phyloP scores from a whole-genome alignment of 2,329 filamentous ascomycete genomes.

The Arachnomyces sp. region DNA sequence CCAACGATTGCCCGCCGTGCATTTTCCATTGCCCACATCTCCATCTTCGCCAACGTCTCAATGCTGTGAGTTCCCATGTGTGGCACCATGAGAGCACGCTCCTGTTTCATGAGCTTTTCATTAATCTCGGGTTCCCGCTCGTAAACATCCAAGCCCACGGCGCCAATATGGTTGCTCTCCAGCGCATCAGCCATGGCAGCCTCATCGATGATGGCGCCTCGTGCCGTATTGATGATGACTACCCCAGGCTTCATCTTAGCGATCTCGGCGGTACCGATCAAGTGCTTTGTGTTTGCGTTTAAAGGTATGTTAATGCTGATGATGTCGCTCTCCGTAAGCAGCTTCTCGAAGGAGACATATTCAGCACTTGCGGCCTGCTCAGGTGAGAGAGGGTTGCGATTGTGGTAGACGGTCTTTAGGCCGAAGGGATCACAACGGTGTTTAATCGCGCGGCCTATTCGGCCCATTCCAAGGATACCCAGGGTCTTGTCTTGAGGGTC shows the following conservation, averaged over 20 bases:
- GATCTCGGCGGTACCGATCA: constrained; percentile 38
- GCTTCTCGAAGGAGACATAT: constrained; percentile 29
- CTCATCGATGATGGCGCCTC: constrained; percentile 45
- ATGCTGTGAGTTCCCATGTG: constrained; percentile 8
- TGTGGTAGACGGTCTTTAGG: constrained; percentile 40
- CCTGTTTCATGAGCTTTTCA: no score
- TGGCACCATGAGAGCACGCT: constrained; percentile 5
- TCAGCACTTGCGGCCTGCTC: constrained; percentile 30
- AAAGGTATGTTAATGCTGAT: constrained; percentile 45
- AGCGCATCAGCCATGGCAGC: constrained; percentile 41
- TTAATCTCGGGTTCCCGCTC: constrained; percentile 38
- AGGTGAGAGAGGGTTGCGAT: constrained; percentile 28
- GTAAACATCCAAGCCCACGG: constrained; percentile 46
- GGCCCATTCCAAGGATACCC: no score
- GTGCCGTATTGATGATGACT: constrained; percentile 46
- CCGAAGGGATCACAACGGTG: no score
- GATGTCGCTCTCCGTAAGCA: constrained; percentile 36
- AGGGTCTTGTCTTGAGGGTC: constrained; percentile 65
- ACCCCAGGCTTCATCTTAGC: constrained; percentile 41
- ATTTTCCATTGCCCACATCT: constrained; percentile 9
- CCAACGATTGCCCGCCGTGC: no score
- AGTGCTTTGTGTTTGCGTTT: constrained; percentile 30
- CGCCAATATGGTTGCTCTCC: constrained; percentile 38
- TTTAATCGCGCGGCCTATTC: constrained; percentile 29
- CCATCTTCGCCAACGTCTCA: constrained; percentile 11